Conservation (phyloP, 306 rosid species). For the Pterocarpus santalinus region DNA sequence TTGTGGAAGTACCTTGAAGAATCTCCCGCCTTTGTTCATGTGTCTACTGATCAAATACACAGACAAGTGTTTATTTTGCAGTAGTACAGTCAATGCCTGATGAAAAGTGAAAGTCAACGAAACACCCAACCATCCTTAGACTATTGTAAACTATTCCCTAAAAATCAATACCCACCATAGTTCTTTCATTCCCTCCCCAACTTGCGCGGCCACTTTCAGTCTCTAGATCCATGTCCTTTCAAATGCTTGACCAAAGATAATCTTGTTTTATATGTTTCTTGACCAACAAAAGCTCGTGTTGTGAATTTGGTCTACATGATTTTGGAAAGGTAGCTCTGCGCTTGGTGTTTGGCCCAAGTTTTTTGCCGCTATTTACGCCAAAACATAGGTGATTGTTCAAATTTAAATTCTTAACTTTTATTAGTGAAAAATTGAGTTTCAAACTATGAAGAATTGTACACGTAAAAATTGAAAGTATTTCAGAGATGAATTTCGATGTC, state of each 20-base stretch:
- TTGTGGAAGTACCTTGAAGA: too few species aligned
- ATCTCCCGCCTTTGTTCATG: too few species aligned
- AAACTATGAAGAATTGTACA: background rate
- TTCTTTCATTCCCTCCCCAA: too few species aligned
- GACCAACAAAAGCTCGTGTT: background rate
- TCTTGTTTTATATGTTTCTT: background rate
- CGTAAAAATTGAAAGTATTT: background rate
- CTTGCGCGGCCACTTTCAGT: background rate
- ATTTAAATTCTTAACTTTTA: background rate
- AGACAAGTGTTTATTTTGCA: too few species aligned
- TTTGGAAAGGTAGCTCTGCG: background rate
- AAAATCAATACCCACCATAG: background rate
- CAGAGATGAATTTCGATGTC: too few species aligned
- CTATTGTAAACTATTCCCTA: background rate
- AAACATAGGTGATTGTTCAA: background rate
- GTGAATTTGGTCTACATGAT: background rate
- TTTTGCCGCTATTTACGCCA: constrained; percentile 29
- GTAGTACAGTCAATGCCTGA: too few species aligned
- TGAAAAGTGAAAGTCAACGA: too few species aligned
- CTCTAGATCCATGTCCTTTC: background rate
- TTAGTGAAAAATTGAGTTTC: background rate
- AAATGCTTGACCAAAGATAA: background rate
- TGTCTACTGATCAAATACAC: too few species aligned
- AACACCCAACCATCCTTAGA: too few species aligned
- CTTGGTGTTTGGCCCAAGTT: background rate